phyloP scores from a whole-genome alignment of 352 stramenopile genomes.

The Blastocystis sp. region DNA sequence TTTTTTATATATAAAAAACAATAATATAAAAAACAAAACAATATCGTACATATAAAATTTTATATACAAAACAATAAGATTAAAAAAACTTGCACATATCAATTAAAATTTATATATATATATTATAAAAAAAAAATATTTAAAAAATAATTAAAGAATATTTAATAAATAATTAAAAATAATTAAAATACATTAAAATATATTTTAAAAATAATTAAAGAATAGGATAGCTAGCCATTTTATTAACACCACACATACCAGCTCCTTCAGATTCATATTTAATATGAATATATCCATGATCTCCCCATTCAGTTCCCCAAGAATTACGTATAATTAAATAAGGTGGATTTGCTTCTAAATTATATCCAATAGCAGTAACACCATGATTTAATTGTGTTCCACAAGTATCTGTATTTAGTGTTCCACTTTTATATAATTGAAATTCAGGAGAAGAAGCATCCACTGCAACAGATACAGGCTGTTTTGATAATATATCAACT shows the following conservation, averaged over 20 bases:
- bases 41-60: no score
- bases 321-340: constrained; percentile 93
- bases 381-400: constrained; percentile 83
- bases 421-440: constrained; percentile 81
- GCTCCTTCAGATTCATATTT: constrained; percentile 59
- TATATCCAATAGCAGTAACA: constrained; percentile 81
- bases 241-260: constrained; percentile 57
- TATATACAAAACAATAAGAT: no score
- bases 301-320: constrained; percentile 70
- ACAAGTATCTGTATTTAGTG: constrained; percentile 55
- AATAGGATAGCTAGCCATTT: constrained; percentile 61
- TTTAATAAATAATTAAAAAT: no score
- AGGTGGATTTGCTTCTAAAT: no score
- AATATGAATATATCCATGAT: constrained; percentile 69
- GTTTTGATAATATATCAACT: constrained; percentile 63
- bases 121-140: no score
- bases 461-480: constrained; percentile 76
- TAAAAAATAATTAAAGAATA: no score
- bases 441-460: constrained; percentile 75
- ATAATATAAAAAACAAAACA: no score
- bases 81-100: no score
- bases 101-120: no score
- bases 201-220: constrained; percentile 38
- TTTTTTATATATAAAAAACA: no score
- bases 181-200: no score